Base-by-base conservation (phyloP, 2,329 filamentous ascomycete species). In the Aspergillus neoniger region DNA sequence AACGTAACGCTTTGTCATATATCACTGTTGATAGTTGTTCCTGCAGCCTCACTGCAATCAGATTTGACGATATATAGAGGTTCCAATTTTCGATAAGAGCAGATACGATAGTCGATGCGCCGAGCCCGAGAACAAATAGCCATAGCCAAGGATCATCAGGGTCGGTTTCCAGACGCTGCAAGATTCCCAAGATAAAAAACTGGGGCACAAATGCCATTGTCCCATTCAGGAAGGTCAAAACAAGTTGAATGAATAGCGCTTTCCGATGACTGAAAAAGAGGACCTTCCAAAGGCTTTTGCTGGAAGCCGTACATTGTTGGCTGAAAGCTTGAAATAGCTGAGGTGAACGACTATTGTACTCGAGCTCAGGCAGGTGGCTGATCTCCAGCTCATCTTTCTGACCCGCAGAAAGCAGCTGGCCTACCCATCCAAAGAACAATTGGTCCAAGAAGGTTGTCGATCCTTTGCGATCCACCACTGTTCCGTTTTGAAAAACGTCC, bases 81-180 rank as follows among this genome's bases (percentile, higher is more conserved):
- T 55, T 55, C 53, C 53, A 55, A 21, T 55, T 55, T 23, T 55
- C 53, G 14, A 55, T 39, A 6, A 47, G 23, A 21, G 53, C 38
- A 10, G 53, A 44, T 4, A 36, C 5, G 10, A 55, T 47, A 3
- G 43, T 43, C 19, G 39, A 55, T 1, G 10, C 39, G n/a, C 53
- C 53, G 9, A 55, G 38, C 36, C 17, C 53, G n/a, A 32, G n/a
- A 4, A 55, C 36, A 15, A 19, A 44, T 4, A 55, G 25, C 25
- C 39, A 55, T 8, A 55, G 8, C 23, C 23, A 23, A 9, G 53
- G 23, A 15, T 47, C 25, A 23, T 25, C 30, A 1, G 53, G 39
- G 23, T 55, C 39, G 8, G 21, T 55, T 41, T 55, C 53, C 2
- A 55, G 53, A 19, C 39, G 23, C 53, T 43, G 25, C 23, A 55